These are phyloP conservation scores for Cucumis hystrix DNA, from an alignment of 306 rosid genomes.

Conservation along the genomic window DNA sequence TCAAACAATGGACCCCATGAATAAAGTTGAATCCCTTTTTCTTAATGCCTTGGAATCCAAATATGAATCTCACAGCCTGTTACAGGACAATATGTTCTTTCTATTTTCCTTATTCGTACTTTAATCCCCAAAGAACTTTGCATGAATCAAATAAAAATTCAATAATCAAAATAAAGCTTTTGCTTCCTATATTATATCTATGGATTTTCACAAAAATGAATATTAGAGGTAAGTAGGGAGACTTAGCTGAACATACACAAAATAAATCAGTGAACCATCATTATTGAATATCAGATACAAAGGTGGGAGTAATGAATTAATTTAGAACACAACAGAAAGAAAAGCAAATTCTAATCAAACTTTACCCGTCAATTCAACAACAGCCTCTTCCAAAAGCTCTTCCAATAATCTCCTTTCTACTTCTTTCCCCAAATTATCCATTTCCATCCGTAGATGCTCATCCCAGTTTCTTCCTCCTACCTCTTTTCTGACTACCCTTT, in stretches of 20 bases:
- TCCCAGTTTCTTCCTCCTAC: constrained; percentile 53
- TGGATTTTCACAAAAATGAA: neutral
- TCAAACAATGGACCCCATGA: neutral
- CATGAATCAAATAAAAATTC: neutral
- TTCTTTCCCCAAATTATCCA: constrained; percentile 51
- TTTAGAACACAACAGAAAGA: neutral
- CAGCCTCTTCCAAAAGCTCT: constrained; percentile 65
- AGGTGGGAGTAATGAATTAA: neutral
- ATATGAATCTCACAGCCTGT: neutral
- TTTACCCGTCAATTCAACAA: constrained; percentile 47
- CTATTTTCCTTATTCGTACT: neutral
- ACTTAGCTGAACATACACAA: neutral
- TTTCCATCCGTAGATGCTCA: constrained; percentile 48
- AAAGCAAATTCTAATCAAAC: neutral
- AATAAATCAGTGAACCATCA: neutral
- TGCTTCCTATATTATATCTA: neutral
- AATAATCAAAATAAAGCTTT: neutral
- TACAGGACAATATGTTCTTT: neutral
- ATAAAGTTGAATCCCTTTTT: neutral
- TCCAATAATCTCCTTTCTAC: constrained; percentile 51
- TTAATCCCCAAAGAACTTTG: neutral
- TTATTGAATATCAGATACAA: constrained; percentile 4
- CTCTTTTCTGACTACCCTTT: constrained; percentile 55
- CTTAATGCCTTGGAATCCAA: neutral
- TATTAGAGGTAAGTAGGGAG: neutral